Conservation (phyloP, 2,329 filamentous ascomycete species). For the Penicillium oxalicum region DNA sequence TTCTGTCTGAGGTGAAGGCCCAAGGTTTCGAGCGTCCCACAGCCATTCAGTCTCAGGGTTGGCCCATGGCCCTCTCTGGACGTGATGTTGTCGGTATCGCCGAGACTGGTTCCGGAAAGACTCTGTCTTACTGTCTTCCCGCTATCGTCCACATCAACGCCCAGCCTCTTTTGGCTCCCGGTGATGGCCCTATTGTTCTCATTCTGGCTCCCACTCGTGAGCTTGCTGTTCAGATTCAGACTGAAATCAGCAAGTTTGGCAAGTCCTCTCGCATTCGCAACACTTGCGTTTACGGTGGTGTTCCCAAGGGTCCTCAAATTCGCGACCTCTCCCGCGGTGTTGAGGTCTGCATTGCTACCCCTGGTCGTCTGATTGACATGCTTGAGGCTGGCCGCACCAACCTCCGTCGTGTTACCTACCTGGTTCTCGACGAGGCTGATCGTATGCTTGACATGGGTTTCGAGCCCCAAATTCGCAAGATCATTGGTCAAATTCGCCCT, state of each 20-base stretch:
- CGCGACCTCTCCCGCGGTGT: slow-evolving; percentile 91
- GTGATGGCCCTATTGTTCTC: slow-evolving; percentile 93
- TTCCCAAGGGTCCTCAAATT: slow-evolving; percentile 95
- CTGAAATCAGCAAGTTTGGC: slow-evolving; percentile 97
- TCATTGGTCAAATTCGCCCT: slow-evolving; percentile 92
- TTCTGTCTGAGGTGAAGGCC: slow-evolving; percentile 97
- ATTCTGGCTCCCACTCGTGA: slow-evolving; percentile 96
- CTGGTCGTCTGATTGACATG: slow-evolving; percentile 97
- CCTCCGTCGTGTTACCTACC: slow-evolving; percentile 92
- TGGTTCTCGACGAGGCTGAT: slow-evolving; percentile 97
- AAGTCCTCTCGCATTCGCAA: slow-evolving; percentile 97
- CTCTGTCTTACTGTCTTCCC: slow-evolving; percentile 93
- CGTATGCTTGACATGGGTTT: slow-evolving; percentile 99
- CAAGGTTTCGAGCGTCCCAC: slow-evolving; percentile 93
- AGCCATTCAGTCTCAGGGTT: slow-evolving; percentile 95
- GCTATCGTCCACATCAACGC: slow-evolving; percentile 99
- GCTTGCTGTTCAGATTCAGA: slow-evolving; percentile 95
- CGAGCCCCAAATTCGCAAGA: slow-evolving; percentile 98
- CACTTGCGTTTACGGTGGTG: slow-evolving; percentile 98
- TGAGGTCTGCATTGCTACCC: slow-evolving; percentile 97
- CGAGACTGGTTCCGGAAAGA: slow-evolving; percentile 99
- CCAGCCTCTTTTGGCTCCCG: slow-evolving; percentile 88
- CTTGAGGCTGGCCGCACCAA: slow-evolving; percentile 97
- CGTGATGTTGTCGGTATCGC: slow-evolving; percentile 98
- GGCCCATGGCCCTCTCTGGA: slow-evolving; percentile 98